Percentiles rank a stretch among this genome's conserved stretches.
phyloP scores from a whole-genome alignment of 2,329 filamentous ascomycete species.

The Gnomoniopsis sp. region DNA sequence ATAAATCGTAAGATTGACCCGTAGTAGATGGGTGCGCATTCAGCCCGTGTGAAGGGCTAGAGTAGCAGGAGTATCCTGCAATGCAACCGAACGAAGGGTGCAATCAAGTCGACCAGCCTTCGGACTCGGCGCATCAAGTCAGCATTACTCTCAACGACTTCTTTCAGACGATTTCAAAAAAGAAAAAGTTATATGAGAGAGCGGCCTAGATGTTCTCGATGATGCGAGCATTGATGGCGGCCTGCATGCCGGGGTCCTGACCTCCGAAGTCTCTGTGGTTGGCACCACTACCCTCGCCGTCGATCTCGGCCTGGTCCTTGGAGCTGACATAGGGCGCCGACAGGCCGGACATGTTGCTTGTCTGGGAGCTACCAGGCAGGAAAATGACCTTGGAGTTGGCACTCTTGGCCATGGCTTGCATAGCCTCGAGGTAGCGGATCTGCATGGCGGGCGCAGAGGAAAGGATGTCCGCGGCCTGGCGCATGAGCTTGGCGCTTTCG shows the following conservation, averaged over 20 bases:
- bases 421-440: slow-evolving; percentile 95
- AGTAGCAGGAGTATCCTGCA: no score
- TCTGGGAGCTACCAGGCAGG: slow-evolving; percentile 59
- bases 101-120: slow-evolving; percentile 17
- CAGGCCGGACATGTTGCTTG: slow-evolving; percentile 35
- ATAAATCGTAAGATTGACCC: no score
- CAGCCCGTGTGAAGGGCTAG: not conserved
- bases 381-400: slow-evolving; percentile 88
- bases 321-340: slow-evolving; percentile 40
- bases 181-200: slow-evolving; percentile 3
- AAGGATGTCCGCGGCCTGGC: slow-evolving; percentile 89
- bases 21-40: no score
- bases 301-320: slow-evolving; percentile 29
- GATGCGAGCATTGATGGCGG: slow-evolving; percentile 75
- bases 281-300: slow-evolving; percentile 39
- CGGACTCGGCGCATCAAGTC: not conserved
- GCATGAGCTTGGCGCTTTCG: slow-evolving; percentile 90
- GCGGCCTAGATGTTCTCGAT: slow-evolving; percentile 76
- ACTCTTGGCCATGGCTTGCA: slow-evolving; percentile 97
- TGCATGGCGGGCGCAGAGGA: slow-evolving; percentile 94
- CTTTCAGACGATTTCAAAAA: not conserved
- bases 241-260: slow-evolving; percentile 64
- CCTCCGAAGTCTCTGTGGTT: slow-evolving; percentile 48
- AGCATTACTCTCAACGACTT: slow-evolving; percentile 12
- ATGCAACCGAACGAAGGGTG: not conserved